A percentile compares a stretch with the other conserved stretches of the same genome.
phyloP scores from a whole-genome alignment of 495 filamentous ascomycete genomes.

The Xylaria intraflava region DNA sequence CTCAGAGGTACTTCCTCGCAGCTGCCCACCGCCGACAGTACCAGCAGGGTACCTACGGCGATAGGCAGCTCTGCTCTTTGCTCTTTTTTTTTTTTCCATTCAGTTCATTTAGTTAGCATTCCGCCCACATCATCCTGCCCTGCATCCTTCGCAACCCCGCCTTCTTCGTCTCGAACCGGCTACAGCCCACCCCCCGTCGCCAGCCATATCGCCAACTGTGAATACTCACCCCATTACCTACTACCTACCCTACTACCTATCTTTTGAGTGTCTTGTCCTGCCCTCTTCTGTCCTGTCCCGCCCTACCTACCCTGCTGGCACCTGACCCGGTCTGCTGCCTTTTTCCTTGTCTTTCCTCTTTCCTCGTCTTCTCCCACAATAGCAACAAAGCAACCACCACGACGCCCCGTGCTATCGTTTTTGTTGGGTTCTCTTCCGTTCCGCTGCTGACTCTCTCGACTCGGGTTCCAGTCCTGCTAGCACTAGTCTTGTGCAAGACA shows the following conservation, averaged over 20 bases:
- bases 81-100: background rate
- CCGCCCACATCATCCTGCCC: conserved; percentile 9
- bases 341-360: background rate
- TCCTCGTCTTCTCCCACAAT: background rate
- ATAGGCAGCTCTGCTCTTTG: no score
- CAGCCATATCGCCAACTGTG: conserved; percentile 7
- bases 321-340: background rate
- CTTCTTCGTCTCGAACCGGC: conserved; percentile 8
- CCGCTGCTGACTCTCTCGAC: background rate
- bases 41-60: background rate
- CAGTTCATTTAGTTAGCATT: conserved; percentile 12
- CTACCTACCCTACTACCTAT: background rate
- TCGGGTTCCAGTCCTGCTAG: background rate
- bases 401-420: background rate
- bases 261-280: conserved; percentile 10
- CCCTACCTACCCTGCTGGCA: conserved; percentile 7
- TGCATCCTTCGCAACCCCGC: conserved; percentile 12
- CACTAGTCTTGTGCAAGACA: conserved; percentile 1
- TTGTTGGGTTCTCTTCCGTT: conserved; percentile 8
- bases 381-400: background rate
- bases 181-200: conserved; percentile 1
- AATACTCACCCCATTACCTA: conserved; percentile 7
- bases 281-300: background rate
- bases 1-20: background rate
- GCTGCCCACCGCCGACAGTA: background rate